Conservation (phyloP, 2,329 filamentous ascomycete species). For the Exophiala lecanii-corni region DNA sequence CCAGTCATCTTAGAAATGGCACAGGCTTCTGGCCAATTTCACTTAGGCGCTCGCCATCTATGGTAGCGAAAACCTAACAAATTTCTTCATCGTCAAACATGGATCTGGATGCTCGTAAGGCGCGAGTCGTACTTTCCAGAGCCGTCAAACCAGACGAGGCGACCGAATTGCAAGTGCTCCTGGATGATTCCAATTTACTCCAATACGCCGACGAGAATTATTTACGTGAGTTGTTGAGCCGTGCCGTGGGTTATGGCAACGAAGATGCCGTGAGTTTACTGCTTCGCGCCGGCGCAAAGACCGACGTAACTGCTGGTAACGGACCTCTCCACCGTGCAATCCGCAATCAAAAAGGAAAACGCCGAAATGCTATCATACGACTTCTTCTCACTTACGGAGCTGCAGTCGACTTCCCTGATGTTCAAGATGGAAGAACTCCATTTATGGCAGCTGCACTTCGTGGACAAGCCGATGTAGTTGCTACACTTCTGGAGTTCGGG, state of each 20-base stretch:
- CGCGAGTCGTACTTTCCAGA: slow-evolving; percentile 2
- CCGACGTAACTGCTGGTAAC: slow-evolving; percentile 28
- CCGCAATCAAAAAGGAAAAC: slow-evolving; percentile 36
- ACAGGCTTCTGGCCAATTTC: too few relatives aligned
- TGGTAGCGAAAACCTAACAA: too few relatives aligned
- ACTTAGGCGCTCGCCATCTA: too few relatives aligned
- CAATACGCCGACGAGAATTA: slow-evolving; percentile 5
- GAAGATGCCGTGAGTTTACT: slow-evolving; percentile 24
- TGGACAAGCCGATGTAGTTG: slow-evolving; percentile 10
- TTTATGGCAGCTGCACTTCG: slow-evolving; percentile 12
- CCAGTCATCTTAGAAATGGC: too few relatives aligned
- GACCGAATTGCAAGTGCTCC: slow-evolving; percentile 4
- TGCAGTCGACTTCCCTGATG: slow-evolving; percentile 32
- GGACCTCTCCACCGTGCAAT: slow-evolving; percentile 37
- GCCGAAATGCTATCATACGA: slow-evolving; percentile 29
- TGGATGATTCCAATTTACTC: slow-evolving; percentile 1
- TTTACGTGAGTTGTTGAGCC: slow-evolving; percentile 6
- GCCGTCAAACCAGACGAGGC: slow-evolving; percentile 6
- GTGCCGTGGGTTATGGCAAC: slow-evolving; percentile 11
- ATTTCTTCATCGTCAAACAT: background rate
- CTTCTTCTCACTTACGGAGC: slow-evolving; percentile 36
- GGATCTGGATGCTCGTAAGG: background rate
- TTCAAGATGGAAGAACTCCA: slow-evolving; percentile 8
- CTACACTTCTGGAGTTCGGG: slow-evolving; percentile 8
- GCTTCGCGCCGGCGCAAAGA: slow-evolving; percentile 36